Evolutionary conservation across 1,284 basidiomycete genomes (phyloP).

Genomic region (Ustilago curta): DNA sequence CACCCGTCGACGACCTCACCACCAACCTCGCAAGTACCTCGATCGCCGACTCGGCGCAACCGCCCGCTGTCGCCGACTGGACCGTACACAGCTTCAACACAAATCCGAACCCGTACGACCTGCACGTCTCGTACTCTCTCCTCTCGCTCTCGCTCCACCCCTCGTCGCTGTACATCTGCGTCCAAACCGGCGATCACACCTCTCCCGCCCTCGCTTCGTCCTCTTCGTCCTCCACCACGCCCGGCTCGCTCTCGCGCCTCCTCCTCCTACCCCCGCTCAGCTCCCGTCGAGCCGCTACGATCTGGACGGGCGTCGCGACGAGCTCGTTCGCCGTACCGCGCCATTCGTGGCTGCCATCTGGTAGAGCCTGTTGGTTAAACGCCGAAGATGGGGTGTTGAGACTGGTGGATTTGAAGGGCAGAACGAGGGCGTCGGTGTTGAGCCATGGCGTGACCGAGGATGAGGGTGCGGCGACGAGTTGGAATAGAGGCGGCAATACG

Average conservation of each 20-base stretch:
- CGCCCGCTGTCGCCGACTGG: slow-evolving; percentile 29
- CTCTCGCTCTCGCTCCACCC: slow-evolving; percentile 62
- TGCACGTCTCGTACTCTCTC: slow-evolving; percentile 62
- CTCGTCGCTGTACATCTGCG: slow-evolving; percentile 48
- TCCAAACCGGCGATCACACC: slow-evolving; percentile 62
- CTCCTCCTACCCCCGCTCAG: slow-evolving; percentile 56
- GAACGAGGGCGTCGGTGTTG: slow-evolving; percentile 43
- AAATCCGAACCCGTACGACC: slow-evolving; percentile 54
- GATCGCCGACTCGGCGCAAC: not conserved
- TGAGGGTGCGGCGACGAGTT: slow-evolving; percentile 21
- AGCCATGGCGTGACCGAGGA: slow-evolving; percentile 38
- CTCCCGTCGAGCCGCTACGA: slow-evolving; percentile 35
- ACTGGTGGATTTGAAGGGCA: slow-evolving; percentile 52
- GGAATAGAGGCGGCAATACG: slow-evolving; percentile 63
- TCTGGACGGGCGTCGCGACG: slow-evolving; percentile 55
- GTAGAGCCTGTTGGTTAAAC: slow-evolving; percentile 58
- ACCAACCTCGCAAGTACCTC: slow-evolving; percentile 2
- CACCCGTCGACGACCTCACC: slow-evolving; percentile 1
- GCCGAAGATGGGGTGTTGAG: slow-evolving; percentile 62
- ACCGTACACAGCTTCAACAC: slow-evolving; percentile 57
- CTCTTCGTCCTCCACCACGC: slow-evolving; percentile 7
- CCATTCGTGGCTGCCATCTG: slow-evolving; percentile 57
- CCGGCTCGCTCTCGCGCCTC: slow-evolving; percentile 44
- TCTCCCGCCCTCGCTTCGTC: slow-evolving; percentile 20
- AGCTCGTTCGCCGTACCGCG: slow-evolving; percentile 51